Evolutionary conservation across 495 filamentous ascomycete genomes (phyloP).

Genomic region (Acidomyces sp.): DNA sequence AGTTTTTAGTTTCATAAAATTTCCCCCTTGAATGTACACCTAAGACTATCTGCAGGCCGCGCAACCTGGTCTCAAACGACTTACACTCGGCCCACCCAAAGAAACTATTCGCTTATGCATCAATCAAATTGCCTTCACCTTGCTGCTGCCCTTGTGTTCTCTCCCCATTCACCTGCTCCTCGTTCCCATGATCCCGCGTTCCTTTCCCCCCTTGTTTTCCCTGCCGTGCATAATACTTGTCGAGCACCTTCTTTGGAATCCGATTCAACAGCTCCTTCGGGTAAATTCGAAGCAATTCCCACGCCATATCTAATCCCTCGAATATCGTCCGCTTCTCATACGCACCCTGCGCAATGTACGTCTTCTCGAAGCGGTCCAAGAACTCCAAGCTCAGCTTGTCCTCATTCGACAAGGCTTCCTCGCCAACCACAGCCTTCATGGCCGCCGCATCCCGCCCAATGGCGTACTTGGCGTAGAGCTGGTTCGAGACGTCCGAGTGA

Average conservation of each 20-base stretch:
- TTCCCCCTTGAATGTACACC: no score
- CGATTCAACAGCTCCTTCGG: conserved; percentile 95
- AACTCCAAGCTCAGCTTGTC: conserved; percentile 98
- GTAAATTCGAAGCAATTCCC: conserved; percentile 90
- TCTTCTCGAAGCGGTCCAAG: conserved; percentile 91
- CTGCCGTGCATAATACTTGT: conserved; percentile 79
- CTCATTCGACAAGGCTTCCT: conserved; percentile 87
- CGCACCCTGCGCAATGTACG: conserved; percentile 80
- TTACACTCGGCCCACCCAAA: neutral
- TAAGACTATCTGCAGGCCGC: no score
- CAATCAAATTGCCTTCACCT: conserved; percentile 26
- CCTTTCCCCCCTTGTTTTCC: conserved; percentile 38
- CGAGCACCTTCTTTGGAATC: conserved; percentile 82
- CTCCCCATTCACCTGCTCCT: conserved; percentile 35
- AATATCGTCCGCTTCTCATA: conserved; percentile 84
- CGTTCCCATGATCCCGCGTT: conserved; percentile 55
- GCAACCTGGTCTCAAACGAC: no score
- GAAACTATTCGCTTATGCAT: conserved; percentile 23
- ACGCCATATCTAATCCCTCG: conserved; percentile 89
- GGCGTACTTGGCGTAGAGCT: conserved; percentile 98
- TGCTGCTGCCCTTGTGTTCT: conserved; percentile 29
- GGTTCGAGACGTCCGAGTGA: conserved; percentile 96
- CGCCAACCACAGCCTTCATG: conserved; percentile 99
- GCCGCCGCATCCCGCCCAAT: conserved; percentile 94
- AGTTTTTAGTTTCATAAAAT: no score